Percentiles rank a stretch among this genome's conserved stretches.
Conservation (phyloP, 257 asterid species). For the Capsicum pubescens region DNA sequence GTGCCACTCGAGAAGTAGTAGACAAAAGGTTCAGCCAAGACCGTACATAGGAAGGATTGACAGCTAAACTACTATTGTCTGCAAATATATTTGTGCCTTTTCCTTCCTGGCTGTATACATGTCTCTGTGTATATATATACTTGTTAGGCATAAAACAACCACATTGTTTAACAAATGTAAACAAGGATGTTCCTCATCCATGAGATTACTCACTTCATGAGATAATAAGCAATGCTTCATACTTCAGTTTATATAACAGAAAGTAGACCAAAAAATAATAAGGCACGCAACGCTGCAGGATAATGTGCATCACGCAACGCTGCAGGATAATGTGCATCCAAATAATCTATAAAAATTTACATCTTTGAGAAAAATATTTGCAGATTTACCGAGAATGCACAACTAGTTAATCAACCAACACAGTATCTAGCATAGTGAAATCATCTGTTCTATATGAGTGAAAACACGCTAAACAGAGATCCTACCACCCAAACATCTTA, state of each 20-base stretch:
- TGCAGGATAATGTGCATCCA: neutral
- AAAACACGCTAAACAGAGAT: neutral
- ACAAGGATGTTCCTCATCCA: neutral
- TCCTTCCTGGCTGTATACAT: conserved; percentile 71
- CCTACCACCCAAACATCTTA: conserved; percentile 16
- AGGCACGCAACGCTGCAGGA: neutral
- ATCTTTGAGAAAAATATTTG: neutral
- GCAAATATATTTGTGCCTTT: conserved; percentile 71
- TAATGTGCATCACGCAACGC: neutral
- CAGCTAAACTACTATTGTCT: conserved; percentile 77
- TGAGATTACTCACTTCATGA: conserved; percentile 13
- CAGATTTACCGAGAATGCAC: neutral
- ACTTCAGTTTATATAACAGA: conserved; percentile 7
- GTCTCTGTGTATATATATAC: conserved; percentile 59
- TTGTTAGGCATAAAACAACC: conserved; percentile 28
- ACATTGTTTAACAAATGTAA: neutral
- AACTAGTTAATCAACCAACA: neutral
- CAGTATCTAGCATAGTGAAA: neutral
- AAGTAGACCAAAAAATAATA: conserved; percentile 1
- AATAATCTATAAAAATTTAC: neutral
- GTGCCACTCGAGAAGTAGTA: conserved; percentile 84
- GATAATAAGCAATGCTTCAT: conserved; percentile 4
- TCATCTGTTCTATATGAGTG: neutral
- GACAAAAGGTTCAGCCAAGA: conserved; percentile 89
- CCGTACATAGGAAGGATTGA: conserved; percentile 76